Base-by-base conservation (phyloP, 2,329 filamentous ascomycete genomes). In the Penicillium brevicompactum region DNA sequence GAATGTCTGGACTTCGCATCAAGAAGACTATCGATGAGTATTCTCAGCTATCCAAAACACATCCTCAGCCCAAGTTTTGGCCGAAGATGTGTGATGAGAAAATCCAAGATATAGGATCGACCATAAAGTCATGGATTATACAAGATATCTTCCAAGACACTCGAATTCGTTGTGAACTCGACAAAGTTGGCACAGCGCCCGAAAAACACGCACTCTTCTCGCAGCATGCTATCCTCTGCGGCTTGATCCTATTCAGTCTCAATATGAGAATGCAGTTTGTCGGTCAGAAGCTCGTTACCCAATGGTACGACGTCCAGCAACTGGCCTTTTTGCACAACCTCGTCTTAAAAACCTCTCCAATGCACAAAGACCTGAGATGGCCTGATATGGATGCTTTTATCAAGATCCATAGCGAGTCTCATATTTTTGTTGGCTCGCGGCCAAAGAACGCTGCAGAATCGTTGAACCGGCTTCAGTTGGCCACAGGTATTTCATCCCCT, bases 261-360 rank as follows among this genome's bases (percentile, higher is more conserved):
- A 71, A 70, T 42, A 40, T 61, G 8, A 43, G 61, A 22, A 69
- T 70, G 64, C 66, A 70, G 42, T 49, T 3, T 40, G 46, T 64
- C 32, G 66, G 67, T 45, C 64, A 66, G 42, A 46, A 56, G 24
- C 64, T 69, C 30, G 58, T 68, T 18, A 69, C 52, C 4, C 57
- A 66, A 51, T 69, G 66, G 66, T 66, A 67, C 40, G 63, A 69
- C 34, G 65, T 70, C 30, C 64, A 66, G 37, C 63, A 66, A 50
- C 41, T 71, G 46, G 68, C 67, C 13, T 71, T 69, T 44, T 61
- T 70, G 51, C 50, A 69, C 57, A 70, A 70, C 27, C 63, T 70
- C 13, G 30, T 31, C 30, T 56, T 53, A 22, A 51, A 55, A 18
- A 18, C 18, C n/a, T 18, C 21, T 31, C 48, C 50, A 41, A 32